Percentiles rank a stretch among this genome's conserved stretches.
Conservation (phyloP, 2,329 filamentous ascomycete genomes). For the Cytospora leucostoma region DNA sequence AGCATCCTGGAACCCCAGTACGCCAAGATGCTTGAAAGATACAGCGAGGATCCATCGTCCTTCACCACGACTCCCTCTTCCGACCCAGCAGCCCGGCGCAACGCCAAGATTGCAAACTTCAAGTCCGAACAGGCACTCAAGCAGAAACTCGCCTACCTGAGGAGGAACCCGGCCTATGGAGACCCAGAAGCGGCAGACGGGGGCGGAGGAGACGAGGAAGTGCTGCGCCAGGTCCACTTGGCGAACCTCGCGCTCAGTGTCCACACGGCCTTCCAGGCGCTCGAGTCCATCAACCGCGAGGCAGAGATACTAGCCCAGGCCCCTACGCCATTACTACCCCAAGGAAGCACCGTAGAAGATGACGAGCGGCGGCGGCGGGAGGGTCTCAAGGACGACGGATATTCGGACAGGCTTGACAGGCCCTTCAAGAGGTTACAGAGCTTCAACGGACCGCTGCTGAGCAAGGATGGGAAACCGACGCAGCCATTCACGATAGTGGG, state of each 20-base stretch:
- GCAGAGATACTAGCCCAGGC: constrained; percentile 77
- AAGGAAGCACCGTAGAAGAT: constrained; percentile 49
- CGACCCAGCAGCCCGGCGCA: constrained; percentile 67
- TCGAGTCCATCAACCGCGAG: constrained; percentile 88
- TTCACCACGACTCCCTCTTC: constrained; percentile 70
- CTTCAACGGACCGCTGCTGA: constrained; percentile 65
- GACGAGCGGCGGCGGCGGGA: constrained; percentile 43
- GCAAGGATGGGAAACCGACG: constrained; percentile 77
- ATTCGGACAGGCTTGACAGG: constrained; percentile 74
- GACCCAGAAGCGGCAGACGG: constrained; percentile 54
- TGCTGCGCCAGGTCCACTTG: constrained; percentile 76
- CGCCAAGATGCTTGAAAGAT: constrained; percentile 69
- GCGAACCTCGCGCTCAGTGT: constrained; percentile 72
- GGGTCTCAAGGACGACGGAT: constrained; percentile 42
- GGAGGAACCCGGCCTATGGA: constrained; percentile 55
- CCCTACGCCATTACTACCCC: constrained; percentile 52
- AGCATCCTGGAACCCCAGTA: constrained; percentile 67
- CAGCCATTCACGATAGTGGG: constrained; percentile 87
- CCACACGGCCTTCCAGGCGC: constrained; percentile 79
- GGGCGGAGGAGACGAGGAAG: constrained; percentile 77
- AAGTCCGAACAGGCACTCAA: constrained; percentile 84
- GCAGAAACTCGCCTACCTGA: constrained; percentile 68
- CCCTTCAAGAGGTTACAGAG: constrained; percentile 54
- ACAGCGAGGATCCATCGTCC: constrained; percentile 67
- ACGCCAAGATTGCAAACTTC: constrained; percentile 84